phyloP scores from a whole-genome alignment of 2,329 filamentous ascomycete species.

The Claviceps paspali region DNA sequence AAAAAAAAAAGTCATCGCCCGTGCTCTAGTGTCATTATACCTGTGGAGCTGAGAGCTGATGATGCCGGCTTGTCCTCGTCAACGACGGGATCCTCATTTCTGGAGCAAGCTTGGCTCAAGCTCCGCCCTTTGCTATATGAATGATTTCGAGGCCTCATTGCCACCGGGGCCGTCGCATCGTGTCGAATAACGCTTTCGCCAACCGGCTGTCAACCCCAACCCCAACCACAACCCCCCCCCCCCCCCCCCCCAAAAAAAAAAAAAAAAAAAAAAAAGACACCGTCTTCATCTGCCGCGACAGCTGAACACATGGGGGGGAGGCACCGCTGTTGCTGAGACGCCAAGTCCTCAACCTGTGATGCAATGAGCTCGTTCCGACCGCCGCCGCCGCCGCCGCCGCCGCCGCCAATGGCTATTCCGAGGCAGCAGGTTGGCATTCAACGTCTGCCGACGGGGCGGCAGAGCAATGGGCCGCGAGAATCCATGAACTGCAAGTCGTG shows the following conservation, averaged over 20 bases:
- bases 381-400: neutral
- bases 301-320: neutral
- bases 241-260: no score
- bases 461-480: constrained; percentile 64
- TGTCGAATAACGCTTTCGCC: no score
- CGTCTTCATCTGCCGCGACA: neutral
- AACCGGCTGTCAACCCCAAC: no score
- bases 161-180: no score
- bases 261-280: neutral
- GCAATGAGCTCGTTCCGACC: constrained; percentile 16
- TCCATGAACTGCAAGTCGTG: constrained; percentile 95
- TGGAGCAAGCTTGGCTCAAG: neutral
- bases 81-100: neutral
- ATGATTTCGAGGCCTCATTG: no score
- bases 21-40: no score
- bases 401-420: constrained; percentile 36
- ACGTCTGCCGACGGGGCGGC: constrained; percentile 54
- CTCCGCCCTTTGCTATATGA: no score
- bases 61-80: neutral
- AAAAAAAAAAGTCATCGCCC: no score
- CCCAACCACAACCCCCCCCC: no score
- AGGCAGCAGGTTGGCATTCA: constrained; percentile 71
- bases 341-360: constrained; percentile 1
- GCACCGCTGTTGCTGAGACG: neutral
- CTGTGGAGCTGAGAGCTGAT: no score